A percentile compares a stretch with the other conserved stretches of the same genome.
phyloP scores from a whole-genome alignment of 78 protist genomes.

The Paratrimastix pyriformis region DNA sequence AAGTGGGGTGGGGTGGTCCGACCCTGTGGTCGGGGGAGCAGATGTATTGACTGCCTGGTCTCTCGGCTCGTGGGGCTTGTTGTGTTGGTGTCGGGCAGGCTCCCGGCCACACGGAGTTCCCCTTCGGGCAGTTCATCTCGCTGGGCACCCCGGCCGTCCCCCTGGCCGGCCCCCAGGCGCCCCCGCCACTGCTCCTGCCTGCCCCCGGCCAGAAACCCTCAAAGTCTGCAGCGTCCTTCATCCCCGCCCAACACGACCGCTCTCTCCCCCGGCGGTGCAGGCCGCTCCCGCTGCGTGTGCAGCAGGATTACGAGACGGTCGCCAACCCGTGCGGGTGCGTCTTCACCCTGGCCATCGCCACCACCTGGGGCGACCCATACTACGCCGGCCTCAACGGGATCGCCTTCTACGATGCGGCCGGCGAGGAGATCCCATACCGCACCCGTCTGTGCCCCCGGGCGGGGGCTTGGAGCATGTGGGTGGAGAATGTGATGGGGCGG shows the following conservation, averaged over 20 bases:
- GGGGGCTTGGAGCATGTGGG: too few species aligned
- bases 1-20: too few species aligned
- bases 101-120: background rate
- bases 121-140: background rate
- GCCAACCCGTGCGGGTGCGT: background rate
- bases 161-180: too few species aligned
- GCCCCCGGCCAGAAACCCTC: too few species aligned
- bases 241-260: too few species aligned
- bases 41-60: background rate
- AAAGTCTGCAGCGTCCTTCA: too few species aligned
- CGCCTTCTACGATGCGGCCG: conserved; percentile 38
- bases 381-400: conserved; percentile 69
- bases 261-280: too few species aligned
- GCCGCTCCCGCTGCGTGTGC: too few species aligned
- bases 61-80: background rate
- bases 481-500: too few species aligned
- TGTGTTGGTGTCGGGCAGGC: background rate
- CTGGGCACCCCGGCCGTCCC: background rate
- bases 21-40: background rate
- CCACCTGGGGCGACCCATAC: conserved; percentile 66
- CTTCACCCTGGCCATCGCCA: conserved; percentile 16
- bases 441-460: too few species aligned
- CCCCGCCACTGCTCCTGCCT: too few species aligned
- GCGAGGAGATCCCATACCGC: too few species aligned
- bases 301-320: background rate